These are phyloP conservation scores for Helicostylum pulchrum DNA, from an alignment of 192 early-diverging fungal genomes.

Conservation along the genomic window DNA sequence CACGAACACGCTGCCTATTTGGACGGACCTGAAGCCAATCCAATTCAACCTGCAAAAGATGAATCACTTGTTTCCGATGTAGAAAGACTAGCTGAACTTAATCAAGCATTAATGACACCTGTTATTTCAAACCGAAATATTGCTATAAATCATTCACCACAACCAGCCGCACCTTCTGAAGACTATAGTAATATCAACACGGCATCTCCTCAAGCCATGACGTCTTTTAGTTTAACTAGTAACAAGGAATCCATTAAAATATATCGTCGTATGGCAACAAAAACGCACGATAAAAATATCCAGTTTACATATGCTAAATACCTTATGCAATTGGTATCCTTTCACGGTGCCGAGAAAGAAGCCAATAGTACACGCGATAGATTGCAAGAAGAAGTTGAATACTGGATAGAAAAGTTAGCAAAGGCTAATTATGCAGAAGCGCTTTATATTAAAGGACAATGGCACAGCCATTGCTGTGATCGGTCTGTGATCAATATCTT, in stretches of 20 bases:
- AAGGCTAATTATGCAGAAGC: slow-evolving; percentile 70
- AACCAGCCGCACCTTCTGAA: too few relatives aligned
- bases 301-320: slow-evolving; percentile 79
- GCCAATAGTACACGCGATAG: slow-evolving; percentile 30
- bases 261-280: slow-evolving; percentile 75
- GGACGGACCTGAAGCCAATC: too few relatives aligned
- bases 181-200: neutral
- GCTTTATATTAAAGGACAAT: slow-evolving; percentile 68
- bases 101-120: neutral
- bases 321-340: slow-evolving; percentile 61
- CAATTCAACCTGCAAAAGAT: too few relatives aligned
- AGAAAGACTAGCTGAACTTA: neutral
- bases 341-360: slow-evolving; percentile 14
- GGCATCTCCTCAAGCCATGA: neutral
- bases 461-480: slow-evolving; percentile 51
- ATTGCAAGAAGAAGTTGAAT: slow-evolving; percentile 58
- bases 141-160: neutral
- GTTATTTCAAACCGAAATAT: neutral
- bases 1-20: too few relatives aligned
- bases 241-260: slow-evolving; percentile 49
- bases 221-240: slow-evolving; percentile 30
- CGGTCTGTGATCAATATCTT: neutral
- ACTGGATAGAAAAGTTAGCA: slow-evolving; percentile 71
- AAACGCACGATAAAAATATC: slow-evolving; percentile 70
- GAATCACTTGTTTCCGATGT: too few relatives aligned